Percentiles rank a stretch among this genome's conserved stretches.
These are phyloP conservation scores for Mortierella sp. DNA, from an alignment of 371 early-diverging fungal species.

Conservation along the genomic window DNA sequence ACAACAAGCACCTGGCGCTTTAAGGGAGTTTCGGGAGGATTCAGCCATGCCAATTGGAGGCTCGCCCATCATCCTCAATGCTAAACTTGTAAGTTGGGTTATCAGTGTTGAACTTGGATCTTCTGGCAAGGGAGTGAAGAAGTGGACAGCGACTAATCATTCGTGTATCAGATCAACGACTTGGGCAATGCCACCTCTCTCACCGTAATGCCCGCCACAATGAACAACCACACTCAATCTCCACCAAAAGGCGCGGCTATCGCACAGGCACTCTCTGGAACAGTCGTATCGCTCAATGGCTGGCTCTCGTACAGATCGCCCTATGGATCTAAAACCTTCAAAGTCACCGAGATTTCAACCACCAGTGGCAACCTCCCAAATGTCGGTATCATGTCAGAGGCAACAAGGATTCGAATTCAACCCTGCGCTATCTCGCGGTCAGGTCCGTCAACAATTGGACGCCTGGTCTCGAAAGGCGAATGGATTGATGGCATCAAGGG, in stretches of 20 bases:
- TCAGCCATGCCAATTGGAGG: slow-evolving; percentile 9
- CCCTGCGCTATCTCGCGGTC: not conserved
- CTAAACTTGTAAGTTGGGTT: slow-evolving; percentile 17
- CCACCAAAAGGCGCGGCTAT: slow-evolving; percentile 21
- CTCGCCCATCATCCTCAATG: slow-evolving; percentile 1
- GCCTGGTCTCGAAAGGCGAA: slow-evolving; percentile 13
- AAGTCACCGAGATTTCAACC: slow-evolving; percentile 21
- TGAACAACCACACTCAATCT: not conserved
- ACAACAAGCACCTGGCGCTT: not conserved
- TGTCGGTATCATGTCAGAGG: slow-evolving; percentile 36
- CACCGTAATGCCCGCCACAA: not conserved
- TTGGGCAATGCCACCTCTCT: slow-evolving; percentile 32
- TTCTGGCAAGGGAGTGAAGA: no score
- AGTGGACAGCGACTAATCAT: not conserved
- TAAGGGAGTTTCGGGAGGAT: slow-evolving; percentile 11
- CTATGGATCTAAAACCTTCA: slow-evolving; percentile 31
- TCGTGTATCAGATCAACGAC: slow-evolving; percentile 12
- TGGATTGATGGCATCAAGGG: slow-evolving; percentile 58
- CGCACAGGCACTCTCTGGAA: slow-evolving; percentile 40
- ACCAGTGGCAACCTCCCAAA: slow-evolving; percentile 13
- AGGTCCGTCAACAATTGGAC: not conserved
- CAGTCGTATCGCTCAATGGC: slow-evolving; percentile 27
- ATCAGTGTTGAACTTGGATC: not conserved
- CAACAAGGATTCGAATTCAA: slow-evolving; percentile 19
- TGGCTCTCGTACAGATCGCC: slow-evolving; percentile 38